Base-by-base conservation (phyloP, 345 rosid genomes). In the Erodium maritimum region DNA sequence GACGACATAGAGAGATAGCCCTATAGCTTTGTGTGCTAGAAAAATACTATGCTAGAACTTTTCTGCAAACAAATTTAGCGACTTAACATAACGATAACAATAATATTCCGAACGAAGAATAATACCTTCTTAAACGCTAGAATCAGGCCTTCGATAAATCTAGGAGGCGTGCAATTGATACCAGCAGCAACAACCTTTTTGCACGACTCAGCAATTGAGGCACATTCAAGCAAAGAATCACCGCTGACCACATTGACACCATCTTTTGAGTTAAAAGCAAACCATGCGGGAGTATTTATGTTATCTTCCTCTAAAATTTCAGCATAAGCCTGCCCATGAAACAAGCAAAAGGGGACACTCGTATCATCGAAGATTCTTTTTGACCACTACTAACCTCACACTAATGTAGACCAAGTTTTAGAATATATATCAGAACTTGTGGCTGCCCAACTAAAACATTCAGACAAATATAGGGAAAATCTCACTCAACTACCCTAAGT, bases 281-380 rank as follows among this genome's bases (percentile, higher is more conserved):
- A 82, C 97, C 97, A 90, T n/a, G 95, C 89, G 7, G 94, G 95
- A 51, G 72, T 72, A 19, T 75, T 50, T 18, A 82, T 67, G 56
- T 50, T 79, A 72, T 82, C 87, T 65, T 90, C 95, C 51, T 75
- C 80, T 51, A 90, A 91, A 82, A 87, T 89, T 78, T 90, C 94
- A 13, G 75, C 75, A 63, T 75, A 90, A 23, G 97, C 97, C 97
- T 90, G 61, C 37, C 16, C 42, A 42, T 42, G 48, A 18, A 19
- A 45, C 17, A 12, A 42, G 48, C 48, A 7, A 7, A 42, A 7
- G 48, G 8, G 12, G 48, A 29, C 34, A 29, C 8, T 29, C 3
- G 14, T 11, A 42, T 42, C 14, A 12, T 42, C 3, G 14, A 42
- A 42, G 48, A 42, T 14, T 29, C 37, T 29, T 29, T 29, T 29